A percentile compares a stretch with the other conserved stretches of the same genome.
Evolutionary conservation across 306 rosid genomes (phyloP).

Genomic region (Clitoria ternatea): DNA sequence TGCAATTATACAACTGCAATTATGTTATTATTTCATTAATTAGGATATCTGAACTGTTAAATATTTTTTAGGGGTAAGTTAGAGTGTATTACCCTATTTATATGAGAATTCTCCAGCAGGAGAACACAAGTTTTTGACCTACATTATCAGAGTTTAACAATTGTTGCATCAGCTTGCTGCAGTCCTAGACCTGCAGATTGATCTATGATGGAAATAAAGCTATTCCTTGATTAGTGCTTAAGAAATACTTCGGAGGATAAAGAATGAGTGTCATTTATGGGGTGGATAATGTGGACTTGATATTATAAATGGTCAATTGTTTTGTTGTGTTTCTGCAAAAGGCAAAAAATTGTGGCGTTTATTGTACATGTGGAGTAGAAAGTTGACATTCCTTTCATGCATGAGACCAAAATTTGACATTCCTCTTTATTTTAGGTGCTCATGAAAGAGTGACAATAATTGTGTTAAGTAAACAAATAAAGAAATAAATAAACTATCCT

Average conservation of each 20-base stretch:
- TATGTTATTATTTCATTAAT: no score
- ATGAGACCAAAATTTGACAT: not conserved
- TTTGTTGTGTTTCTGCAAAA: not conserved
- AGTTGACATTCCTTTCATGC: not conserved
- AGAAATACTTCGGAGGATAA: not conserved
- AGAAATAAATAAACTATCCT: not conserved
- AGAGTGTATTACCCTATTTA: no score
- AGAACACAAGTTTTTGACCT: no score
- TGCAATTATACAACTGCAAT: no score
- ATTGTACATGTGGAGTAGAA: not conserved
- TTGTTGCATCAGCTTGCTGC: slow-evolving; percentile 10
- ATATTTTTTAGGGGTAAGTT: no score
- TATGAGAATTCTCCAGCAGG: no score
- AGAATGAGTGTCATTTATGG: not conserved
- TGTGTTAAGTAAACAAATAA: not conserved
- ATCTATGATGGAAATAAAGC: not conserved
- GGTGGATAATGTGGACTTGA: not conserved
- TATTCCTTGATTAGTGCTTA: not conserved
- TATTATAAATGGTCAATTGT: not conserved
- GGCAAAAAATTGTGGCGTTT: not conserved
- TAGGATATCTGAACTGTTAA: no score
- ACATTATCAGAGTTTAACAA: no score
- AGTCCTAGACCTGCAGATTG: not conserved
- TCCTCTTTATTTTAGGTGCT: not conserved
- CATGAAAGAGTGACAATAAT: not conserved